These are phyloP conservation scores for Cokeromyces recurvatus DNA, from an alignment of 371 early-diverging fungal genomes.

Conservation along the genomic window DNA sequence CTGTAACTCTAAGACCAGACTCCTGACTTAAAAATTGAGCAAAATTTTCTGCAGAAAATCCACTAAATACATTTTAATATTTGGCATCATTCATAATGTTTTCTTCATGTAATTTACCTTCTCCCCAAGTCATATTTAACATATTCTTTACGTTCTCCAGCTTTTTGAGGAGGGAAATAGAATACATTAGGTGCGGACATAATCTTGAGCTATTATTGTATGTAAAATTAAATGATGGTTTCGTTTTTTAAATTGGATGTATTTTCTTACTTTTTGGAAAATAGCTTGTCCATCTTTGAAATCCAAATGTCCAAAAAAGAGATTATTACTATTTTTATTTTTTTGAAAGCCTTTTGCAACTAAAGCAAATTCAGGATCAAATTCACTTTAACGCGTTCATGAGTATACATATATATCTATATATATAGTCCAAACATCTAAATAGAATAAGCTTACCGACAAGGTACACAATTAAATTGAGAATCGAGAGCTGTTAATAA, in stretches of 20 bases:
- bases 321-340: slow-evolving; percentile 36
- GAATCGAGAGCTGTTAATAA: slow-evolving; percentile 72
- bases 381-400: slow-evolving; percentile 50
- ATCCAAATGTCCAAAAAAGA: slow-evolving; percentile 73
- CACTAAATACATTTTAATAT: slow-evolving; percentile 33
- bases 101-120: neutral
- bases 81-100: too few relatives aligned
- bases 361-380: slow-evolving; percentile 66
- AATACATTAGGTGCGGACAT: slow-evolving; percentile 69
- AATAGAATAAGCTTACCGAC: slow-evolving; percentile 61
- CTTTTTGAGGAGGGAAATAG: slow-evolving; percentile 70
- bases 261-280: slow-evolving; percentile 59
- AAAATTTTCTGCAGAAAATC: slow-evolving; percentile 64
- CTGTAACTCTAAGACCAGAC: slow-evolving; percentile 35
- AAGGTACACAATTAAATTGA: slow-evolving; percentile 68
- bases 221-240: neutral
- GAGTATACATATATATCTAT: too few relatives aligned
- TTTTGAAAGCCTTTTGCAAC: slow-evolving; percentile 59
- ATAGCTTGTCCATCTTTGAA: slow-evolving; percentile 69
- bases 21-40: slow-evolving; percentile 54
- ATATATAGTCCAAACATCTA: neutral
- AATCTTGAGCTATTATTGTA: slow-evolving; percentile 50
- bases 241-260: neutral
- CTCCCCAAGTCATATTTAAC: slow-evolving; percentile 38
- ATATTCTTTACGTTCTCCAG: slow-evolving; percentile 34